phyloP scores from a whole-genome alignment of 202 grass and related monocot genomes.

The Brachypodium distachyon region DNA sequence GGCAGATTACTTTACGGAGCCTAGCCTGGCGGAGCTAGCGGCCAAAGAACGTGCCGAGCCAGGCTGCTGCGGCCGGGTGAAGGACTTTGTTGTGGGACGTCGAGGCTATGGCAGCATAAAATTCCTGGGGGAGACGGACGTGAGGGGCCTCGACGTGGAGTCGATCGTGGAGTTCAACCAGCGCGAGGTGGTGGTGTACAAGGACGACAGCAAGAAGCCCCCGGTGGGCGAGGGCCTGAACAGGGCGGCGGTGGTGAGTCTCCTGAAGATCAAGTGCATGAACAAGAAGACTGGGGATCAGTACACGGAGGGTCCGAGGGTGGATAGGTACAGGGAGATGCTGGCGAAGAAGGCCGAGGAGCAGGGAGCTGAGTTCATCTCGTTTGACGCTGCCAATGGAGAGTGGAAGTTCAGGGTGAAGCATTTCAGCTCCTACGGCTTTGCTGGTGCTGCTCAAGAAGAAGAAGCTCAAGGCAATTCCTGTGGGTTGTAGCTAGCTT shows the following conservation, averaged over 20 bases:
- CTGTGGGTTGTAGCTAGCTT: too few relatives aligned
- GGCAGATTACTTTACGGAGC: constrained; percentile 73
- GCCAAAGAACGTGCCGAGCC: constrained; percentile 76
- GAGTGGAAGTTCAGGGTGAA: constrained; percentile 91
- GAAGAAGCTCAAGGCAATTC: constrained; percentile 1
- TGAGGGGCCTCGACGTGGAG: constrained; percentile 68
- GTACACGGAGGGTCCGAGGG: constrained; percentile 33
- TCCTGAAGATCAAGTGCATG: constrained; percentile 72
- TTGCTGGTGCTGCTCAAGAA: too few relatives aligned
- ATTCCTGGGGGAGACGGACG: constrained; percentile 68
- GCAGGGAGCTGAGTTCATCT: constrained; percentile 70
- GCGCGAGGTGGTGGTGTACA: constrained; percentile 89
- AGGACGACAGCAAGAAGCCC: constrained; percentile 77
- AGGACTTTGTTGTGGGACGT: constrained; percentile 66
- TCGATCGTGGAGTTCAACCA: constrained; percentile 68
- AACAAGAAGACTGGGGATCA: constrained; percentile 61
- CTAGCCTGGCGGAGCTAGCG: constrained; percentile 77
- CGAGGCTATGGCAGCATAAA: constrained; percentile 75
- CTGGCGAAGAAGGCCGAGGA: constrained; percentile 56
- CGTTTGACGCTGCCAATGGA: constrained; percentile 48
- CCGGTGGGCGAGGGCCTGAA: constrained; percentile 66
- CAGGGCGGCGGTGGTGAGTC: constrained; percentile 68
- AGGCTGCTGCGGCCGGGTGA: constrained; percentile 64
- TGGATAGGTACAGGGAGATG: constrained; percentile 75
- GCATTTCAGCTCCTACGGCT: constrained; percentile 66